Evolutionary conservation across 2,329 filamentous ascomycete species (phyloP).

Genomic region (Fusarium odoratissimum): DNA sequence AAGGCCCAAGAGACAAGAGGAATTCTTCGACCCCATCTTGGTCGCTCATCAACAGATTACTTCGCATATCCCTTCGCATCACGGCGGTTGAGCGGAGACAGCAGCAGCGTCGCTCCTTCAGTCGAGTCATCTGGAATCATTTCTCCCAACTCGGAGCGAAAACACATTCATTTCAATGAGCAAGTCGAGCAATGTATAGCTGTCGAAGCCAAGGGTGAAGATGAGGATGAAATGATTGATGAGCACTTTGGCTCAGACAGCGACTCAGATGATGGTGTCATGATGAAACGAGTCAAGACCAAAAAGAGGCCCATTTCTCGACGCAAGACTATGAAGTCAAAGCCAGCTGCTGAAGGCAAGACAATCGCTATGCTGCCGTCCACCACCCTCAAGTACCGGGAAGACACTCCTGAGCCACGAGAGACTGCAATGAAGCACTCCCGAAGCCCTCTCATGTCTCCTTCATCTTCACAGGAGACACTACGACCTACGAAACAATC

Average conservation of each 20-base stretch:
- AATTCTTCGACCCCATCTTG: conserved; percentile 65
- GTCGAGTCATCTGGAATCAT: conserved; percentile 76
- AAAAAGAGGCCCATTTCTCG: conserved; percentile 63
- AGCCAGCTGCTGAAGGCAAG: conserved; percentile 73
- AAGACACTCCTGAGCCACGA: conserved; percentile 76
- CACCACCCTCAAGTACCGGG: conserved; percentile 86
- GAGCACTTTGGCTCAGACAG: conserved; percentile 67
- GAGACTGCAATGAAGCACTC: conserved; percentile 73
- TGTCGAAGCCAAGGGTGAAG: conserved; percentile 84
- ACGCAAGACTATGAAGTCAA: conserved; percentile 53
- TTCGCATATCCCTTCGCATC: conserved; percentile 73
- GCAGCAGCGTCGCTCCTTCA: conserved; percentile 72
- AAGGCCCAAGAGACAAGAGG: conserved; percentile 79
- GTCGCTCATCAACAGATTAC: conserved; percentile 76
- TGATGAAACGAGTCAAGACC: conserved; percentile 78
- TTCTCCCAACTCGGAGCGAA: conserved; percentile 74
- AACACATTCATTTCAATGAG: conserved; percentile 96
- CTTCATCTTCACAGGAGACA: conserved; percentile 86
- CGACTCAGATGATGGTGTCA: conserved; percentile 81
- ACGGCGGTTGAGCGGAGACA: conserved; percentile 69
- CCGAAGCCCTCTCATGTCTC: conserved; percentile 68
- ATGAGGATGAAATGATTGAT: conserved; percentile 75
- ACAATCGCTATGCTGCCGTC: conserved; percentile 90
- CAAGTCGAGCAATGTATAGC: conserved; percentile 97
- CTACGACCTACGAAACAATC: conserved; percentile 76